These are phyloP conservation scores for Fusarium burgessii DNA, from an alignment of 2,329 filamentous ascomycete genomes.

Conservation along the genomic window DNA sequence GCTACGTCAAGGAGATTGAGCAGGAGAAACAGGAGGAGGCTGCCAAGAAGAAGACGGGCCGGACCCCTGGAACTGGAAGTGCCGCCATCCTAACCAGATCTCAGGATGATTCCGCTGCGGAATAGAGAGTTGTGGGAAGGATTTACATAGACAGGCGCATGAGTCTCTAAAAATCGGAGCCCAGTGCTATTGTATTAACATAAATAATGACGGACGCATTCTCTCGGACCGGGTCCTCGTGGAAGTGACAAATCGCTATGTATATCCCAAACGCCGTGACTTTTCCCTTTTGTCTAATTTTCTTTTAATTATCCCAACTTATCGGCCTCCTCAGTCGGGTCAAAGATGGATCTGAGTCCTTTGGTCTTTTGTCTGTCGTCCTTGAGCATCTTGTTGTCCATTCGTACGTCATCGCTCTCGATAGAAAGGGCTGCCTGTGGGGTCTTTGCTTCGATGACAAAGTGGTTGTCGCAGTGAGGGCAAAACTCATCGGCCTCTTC, in stretches of 20 bases:
- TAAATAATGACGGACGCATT: slow-evolving; percentile 49
- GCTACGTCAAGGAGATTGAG: slow-evolving; percentile 98
- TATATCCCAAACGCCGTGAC: slow-evolving; percentile 49
- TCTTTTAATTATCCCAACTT: slow-evolving; percentile 71
- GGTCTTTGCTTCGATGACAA: slow-evolving; percentile 87
- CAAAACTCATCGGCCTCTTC: slow-evolving; percentile 99
- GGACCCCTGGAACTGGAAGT: slow-evolving; percentile 75
- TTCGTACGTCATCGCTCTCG: slow-evolving; percentile 89
- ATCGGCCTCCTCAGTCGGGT: slow-evolving; percentile 79
- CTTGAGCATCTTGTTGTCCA: slow-evolving; percentile 91
- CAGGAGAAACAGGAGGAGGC: slow-evolving; percentile 99
- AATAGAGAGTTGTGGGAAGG: slow-evolving; percentile 46
- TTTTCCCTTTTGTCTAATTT: slow-evolving; percentile 42
- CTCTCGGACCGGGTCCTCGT: slow-evolving; percentile 30
- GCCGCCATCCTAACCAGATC: slow-evolving; percentile 80
- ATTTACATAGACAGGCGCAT: slow-evolving; percentile 46
- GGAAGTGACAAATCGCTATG: slow-evolving; percentile 42
- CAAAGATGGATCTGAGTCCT: slow-evolving; percentile 75
- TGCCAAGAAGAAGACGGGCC: slow-evolving; percentile 92
- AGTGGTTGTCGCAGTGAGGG: slow-evolving; percentile 99
- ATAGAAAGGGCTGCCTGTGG: slow-evolving; percentile 86
- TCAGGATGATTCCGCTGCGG: slow-evolving; percentile 56
- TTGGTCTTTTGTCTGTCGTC: slow-evolving; percentile 79
- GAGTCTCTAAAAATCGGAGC: slow-evolving; percentile 44
- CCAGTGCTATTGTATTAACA: slow-evolving; percentile 55